Evolutionary conservation across 106 monocot species (phyloP), one percentile per base, ranked within the genome.

Genomic region (Phalaenopsis equestris): DNA sequence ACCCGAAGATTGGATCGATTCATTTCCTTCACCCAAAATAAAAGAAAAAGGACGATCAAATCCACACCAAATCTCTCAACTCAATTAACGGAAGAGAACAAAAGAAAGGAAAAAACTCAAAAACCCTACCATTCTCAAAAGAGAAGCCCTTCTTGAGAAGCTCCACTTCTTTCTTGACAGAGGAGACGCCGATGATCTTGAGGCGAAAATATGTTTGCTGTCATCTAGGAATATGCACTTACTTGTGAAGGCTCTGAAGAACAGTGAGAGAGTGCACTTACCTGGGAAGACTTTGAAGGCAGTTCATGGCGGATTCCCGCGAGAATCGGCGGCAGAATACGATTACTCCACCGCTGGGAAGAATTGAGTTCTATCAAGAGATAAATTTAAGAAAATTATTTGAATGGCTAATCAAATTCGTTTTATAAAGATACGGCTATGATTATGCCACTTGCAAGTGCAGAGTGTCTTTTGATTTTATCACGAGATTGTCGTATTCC

Each of bases 281-380:
- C 87, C 76, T 82, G 14, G 80, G 75, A 39, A 87, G 79, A 41
- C 21, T 85, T 76, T 81, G 87, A 39, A 85, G 74, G 77, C 85
- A 85, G 79, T 81, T 85, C 87, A 90, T 90, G 56, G 21, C 6
- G 58, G 67, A 67, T 38, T 15, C 16, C n/a, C 36, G 41, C 3
- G 6, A 74, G 41, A 57, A 64, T 23, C 15, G 42, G 65, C 45
- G 74, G 38, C 70, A 39, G 12, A 39, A 4, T 39, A 14, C 70
- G 36, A 36, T 6, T 70, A 3, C 10, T 7, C 39, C 68, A 12
- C 38, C 4, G 2, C n/a, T 4, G 52, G 14, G 12, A 52, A 52
- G 14, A 2, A 2, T 12, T 52, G 52, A 45, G 6, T 45, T 45
- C 43, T 45, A 45, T 30, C 30, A 45, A 45, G 43, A 45, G 43